Evolutionary conservation across 1,284 basidiomycete genomes (phyloP), one percentile per base, ranked within the genome.

Genomic region (Ustanciosporium gigantosporum): DNA sequence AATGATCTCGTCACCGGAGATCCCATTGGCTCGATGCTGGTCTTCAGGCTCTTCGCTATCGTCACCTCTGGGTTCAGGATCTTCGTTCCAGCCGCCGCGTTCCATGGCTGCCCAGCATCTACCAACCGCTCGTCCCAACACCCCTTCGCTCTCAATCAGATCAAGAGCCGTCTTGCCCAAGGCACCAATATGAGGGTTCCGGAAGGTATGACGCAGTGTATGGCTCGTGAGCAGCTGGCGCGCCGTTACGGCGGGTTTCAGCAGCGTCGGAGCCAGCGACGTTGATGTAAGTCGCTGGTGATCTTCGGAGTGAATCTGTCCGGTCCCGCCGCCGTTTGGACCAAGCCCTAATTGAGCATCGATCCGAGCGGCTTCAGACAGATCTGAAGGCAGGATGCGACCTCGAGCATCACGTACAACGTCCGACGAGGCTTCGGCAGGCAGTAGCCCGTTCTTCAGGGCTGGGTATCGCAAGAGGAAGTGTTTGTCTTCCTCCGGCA

Each of bases 161-260:
- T 77, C 74, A n/a, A 76, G 51, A 5, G 75, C 74, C 20, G 75
- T 76, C 49, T 73, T 71, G 46, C 66, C 66, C 3, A 77, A 49
- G 2, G 74, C 71, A 3, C 60, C 65, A 29, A 77, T 69, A 58
- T 77, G 75, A 20, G 74, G 71, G 37, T 77, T 76, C 25, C 67
- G 56, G 50, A 77, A 77, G 5, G 67, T 76, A 41, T 76, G 75
- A 16, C 65, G 65, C 22, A 77, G 64, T 20, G 73, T 70, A 27
- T 70, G 68, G 41, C 68, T 72, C n/a, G 68, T 58, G 31, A 77
- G 53, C 31, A 77, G 37, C 31, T 57, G 66, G 4, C 68, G 57
- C 15, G 75, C 58, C 6, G 67, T 73, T 32, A 72, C 49, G 17
- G 73, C 68, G 3, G 75, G 75, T 36, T 70, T 64, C 22, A 77